A percentile compares a stretch with the other conserved stretches of the same genome.
These are phyloP conservation scores for Aspergillus sp. DNA, from an alignment of 2,329 filamentous ascomycete genomes.

Conservation along the genomic window DNA sequence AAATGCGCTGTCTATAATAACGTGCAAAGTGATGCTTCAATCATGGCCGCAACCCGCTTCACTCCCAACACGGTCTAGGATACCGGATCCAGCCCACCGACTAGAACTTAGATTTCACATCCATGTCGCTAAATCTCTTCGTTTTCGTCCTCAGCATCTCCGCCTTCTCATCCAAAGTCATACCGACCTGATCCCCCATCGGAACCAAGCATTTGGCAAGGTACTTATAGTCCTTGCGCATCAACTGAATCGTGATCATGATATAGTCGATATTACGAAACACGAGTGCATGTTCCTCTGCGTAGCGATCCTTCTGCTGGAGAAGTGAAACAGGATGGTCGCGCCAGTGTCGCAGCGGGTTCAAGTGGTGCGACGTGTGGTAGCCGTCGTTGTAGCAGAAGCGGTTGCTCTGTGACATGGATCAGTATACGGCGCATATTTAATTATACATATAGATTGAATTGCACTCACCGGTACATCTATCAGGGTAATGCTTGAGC, in stretches of 20 bases:
- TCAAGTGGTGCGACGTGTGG: conserved; percentile 60
- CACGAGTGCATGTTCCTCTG: conserved; percentile 66
- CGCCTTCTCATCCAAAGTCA: conserved; percentile 64
- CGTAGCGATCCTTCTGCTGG: conserved; percentile 66
- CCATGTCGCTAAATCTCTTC: conserved; percentile 51
- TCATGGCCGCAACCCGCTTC: not conserved
- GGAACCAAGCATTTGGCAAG: conserved; percentile 72
- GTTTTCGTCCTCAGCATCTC: conserved; percentile 66
- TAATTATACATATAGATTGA: not conserved
- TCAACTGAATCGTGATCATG: conserved; percentile 67
- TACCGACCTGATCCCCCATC: conserved; percentile 67
- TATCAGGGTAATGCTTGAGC: conserved; percentile 75
- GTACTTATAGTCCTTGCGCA: conserved; percentile 69
- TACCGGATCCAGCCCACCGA: not conserved
- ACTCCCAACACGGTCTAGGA: not conserved
- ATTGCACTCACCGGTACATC: conserved; percentile 67
- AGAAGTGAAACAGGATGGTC: conserved; percentile 75
- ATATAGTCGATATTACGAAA: conserved; percentile 82
- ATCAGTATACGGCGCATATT: not conserved
- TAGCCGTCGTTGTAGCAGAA: conserved; percentile 83
- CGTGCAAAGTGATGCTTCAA: not conserved
- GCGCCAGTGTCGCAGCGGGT: conserved; percentile 67
- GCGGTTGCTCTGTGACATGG: conserved; percentile 64
- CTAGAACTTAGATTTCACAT: conserved; percentile 12
- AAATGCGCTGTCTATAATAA: not conserved